Conservation (phyloP, 331 rosid species). For the Acacia pycnantha region DNA sequence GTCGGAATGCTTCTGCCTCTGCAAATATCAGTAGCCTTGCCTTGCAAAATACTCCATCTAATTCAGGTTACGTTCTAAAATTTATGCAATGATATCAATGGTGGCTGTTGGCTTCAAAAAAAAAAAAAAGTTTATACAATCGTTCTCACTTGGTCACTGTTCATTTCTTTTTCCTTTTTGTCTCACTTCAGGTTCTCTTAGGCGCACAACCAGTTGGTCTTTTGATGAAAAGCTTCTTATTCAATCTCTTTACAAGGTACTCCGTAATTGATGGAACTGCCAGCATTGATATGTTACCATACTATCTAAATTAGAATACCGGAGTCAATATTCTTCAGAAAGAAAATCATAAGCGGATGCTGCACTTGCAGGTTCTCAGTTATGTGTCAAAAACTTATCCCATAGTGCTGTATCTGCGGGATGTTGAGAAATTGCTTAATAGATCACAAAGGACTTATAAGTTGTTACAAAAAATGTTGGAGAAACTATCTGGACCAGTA, state of each 20-base stretch:
- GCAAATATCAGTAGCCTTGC: slow-evolving; percentile 73
- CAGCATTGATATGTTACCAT: not conserved
- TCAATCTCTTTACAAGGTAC: slow-evolving; percentile 82
- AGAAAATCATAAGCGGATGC: slow-evolving; percentile 17
- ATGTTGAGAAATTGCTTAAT: slow-evolving; percentile 58
- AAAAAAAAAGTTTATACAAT: not conserved
- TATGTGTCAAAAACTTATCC: slow-evolving; percentile 77
- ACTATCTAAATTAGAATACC: not conserved
- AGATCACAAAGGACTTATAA: slow-evolving; percentile 68
- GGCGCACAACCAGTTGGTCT: slow-evolving; percentile 83
- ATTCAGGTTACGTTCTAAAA: slow-evolving; percentile 49
- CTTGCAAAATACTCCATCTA: slow-evolving; percentile 46
- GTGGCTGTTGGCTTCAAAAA: not conserved
- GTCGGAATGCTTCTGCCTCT: slow-evolving; percentile 84
- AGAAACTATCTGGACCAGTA: slow-evolving; percentile 74
- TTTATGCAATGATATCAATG: not conserved
- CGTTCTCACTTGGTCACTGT: not conserved
- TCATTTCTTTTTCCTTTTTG: not conserved
- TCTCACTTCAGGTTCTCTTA: slow-evolving; percentile 54
- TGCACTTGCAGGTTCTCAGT: slow-evolving; percentile 60
- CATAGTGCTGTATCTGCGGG: slow-evolving; percentile 80
- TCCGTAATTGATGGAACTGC: not conserved
- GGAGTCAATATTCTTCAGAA: not conserved
- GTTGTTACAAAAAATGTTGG: slow-evolving; percentile 84
- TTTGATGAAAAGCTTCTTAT: slow-evolving; percentile 87